Evolutionary conservation across 2,329 filamentous ascomycete genomes (phyloP).

Genomic region (Stenocarpella maydis): DNA sequence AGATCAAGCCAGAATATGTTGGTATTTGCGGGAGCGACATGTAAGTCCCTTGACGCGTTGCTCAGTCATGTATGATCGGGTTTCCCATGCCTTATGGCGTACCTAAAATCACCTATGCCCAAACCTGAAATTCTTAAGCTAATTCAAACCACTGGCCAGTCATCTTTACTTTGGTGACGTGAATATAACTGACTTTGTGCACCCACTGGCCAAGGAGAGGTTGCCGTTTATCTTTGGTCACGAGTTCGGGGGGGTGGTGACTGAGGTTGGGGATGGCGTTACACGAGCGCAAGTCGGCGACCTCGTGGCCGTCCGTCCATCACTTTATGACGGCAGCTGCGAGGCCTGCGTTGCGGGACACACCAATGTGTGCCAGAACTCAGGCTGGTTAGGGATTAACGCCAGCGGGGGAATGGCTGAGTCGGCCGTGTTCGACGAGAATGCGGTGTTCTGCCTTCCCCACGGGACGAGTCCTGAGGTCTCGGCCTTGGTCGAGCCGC

Average conservation of each 20-base stretch:
- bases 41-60: slow-evolving; percentile 29
- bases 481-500: slow-evolving; percentile 67
- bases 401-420: slow-evolving; percentile 60
- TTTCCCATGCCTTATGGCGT: background rate
- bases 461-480: slow-evolving; percentile 59
- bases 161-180: slow-evolving; percentile 26
- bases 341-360: slow-evolving; percentile 56
- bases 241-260: slow-evolving; percentile 68
- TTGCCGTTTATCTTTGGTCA: slow-evolving; percentile 69
- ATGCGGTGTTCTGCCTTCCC: slow-evolving; percentile 56
- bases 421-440: slow-evolving; percentile 57
- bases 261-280: slow-evolving; percentile 61
- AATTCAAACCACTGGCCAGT: slow-evolving; percentile 39
- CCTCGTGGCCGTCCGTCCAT: slow-evolving; percentile 64
- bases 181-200: slow-evolving; percentile 51
- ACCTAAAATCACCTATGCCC: too few relatives aligned
- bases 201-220: slow-evolving; percentile 60
- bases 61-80: background rate
- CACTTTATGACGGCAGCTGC: slow-evolving; percentile 62
- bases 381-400: slow-evolving; percentile 47
- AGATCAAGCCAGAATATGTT: slow-evolving; percentile 42
- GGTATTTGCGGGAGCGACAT: slow-evolving; percentile 48
- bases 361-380: slow-evolving; percentile 48
- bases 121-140: slow-evolving; percentile 35
- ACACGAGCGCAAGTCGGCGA: slow-evolving; percentile 57